A percentile compares a stretch with the other conserved stretches of the same genome.
These are phyloP conservation scores for Starmerella cellae DNA, from an alignment of 805 yeast species.

Conservation along the genomic window DNA sequence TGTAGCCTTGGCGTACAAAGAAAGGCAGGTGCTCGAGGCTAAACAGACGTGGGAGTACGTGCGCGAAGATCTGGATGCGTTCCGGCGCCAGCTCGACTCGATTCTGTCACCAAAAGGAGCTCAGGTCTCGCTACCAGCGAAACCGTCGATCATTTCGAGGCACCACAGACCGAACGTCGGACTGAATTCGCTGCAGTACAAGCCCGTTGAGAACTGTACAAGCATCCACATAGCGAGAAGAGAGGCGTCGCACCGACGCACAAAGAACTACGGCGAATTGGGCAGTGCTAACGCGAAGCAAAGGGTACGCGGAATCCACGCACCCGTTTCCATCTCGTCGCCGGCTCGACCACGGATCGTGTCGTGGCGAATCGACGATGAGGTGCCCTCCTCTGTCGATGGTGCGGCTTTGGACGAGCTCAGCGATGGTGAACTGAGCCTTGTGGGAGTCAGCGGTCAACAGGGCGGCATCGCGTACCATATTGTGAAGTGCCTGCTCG, in stretches of 20 bases:
- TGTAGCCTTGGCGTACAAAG: conserved; percentile 26
- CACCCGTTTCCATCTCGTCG: background rate
- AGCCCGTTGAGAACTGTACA: background rate
- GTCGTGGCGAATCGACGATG: conserved; percentile 12
- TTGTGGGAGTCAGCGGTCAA: background rate
- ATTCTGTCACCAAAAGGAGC: conserved; percentile 14
- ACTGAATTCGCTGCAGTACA: conserved; percentile 16
- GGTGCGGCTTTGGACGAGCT: conserved; percentile 9
- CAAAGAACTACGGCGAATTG: too few species aligned
- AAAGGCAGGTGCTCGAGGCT: conserved; percentile 28
- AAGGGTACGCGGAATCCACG: too few species aligned
- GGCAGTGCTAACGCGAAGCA: background rate
- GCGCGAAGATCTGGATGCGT: conserved; percentile 21
- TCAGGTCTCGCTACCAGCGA: conserved; percentile 13
- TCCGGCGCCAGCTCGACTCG: conserved; percentile 16
- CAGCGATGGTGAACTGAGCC: background rate
- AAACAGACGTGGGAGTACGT: conserved; percentile 23
- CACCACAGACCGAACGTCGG: conserved; percentile 15
- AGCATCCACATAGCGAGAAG: too few species aligned
- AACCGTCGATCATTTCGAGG: conserved; percentile 17
- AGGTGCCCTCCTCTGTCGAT: conserved; percentile 6
- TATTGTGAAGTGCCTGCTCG: conserved; percentile 17
- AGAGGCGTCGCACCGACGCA: background rate
- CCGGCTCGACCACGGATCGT: conserved; percentile 3
- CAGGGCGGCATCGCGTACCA: conserved; percentile 8